Evolutionary conservation across 495 filamentous ascomycete genomes (phyloP), one percentile per base, ranked within the genome.

Genomic region (Neurospora sp.): DNA sequence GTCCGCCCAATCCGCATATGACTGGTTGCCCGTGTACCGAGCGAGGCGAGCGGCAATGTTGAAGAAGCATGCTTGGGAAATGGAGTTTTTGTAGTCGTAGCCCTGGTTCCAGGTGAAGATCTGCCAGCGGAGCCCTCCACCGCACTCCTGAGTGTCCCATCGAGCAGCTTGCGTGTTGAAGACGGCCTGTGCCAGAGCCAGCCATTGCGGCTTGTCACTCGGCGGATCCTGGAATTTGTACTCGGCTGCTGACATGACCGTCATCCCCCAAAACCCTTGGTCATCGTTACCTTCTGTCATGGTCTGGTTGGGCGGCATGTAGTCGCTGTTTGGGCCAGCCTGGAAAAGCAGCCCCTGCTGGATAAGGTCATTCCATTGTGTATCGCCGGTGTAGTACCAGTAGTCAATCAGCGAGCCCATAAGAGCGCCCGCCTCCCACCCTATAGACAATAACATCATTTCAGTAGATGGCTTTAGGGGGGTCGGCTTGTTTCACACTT

Each of bases 91-190:
- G 81, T 90, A 93, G 72, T 89, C 86, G 80, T 92, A 96, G 2
- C 93, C 94, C 11, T 85, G 89, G 82, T 94, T 92, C 81, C 90
- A 94, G 4, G 88, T 85, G 80, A 88, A 93, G 54, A 96, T 92
- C 83, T 96, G 93, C 93, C 93, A 96, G 40, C 90, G 85, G 69
- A 96, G 82, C 1, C 94, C 93, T 59, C 93, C 93, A 39, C 86
- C 86, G 80, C 93, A 97, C 20, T 87, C 86, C 7, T 80, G 76
- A 2, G 82, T 82, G 72, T 94, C 86, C 92, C 92, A 95, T 3
- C 92, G 84, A 0, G 83, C 81, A 3, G 87, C 89, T 76, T 93
- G 91, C 2, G 88, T 89, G 80, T 94, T 94, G 83, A 94, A 95
- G 1, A 90, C 91, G 9, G 90, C 92, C 76, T 96, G 92, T 1